phyloP scores from a whole-genome alignment of 164 flowering plant species.

The Kalanchoe fedtschenkoi region DNA sequence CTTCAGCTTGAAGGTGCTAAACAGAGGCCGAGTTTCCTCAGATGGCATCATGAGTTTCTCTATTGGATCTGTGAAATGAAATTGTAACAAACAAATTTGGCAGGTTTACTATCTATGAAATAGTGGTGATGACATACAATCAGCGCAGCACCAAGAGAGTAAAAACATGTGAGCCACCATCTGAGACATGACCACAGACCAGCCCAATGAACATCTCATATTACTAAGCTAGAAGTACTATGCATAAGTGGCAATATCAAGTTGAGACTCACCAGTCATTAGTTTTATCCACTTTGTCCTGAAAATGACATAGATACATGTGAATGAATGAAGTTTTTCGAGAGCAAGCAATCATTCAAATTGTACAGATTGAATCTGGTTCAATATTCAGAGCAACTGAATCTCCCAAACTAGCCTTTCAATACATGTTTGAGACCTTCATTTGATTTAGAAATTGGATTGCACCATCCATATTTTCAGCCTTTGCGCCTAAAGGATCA shows the following conservation, averaged over 20 bases:
- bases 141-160: background rate
- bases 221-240: too few species aligned
- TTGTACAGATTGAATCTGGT: background rate
- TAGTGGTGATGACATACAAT: background rate
- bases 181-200: too few species aligned
- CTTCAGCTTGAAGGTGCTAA: conserved; percentile 29
- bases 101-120: background rate
- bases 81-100: background rate
- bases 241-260: too few species aligned
- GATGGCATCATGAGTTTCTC: conserved; percentile 54
- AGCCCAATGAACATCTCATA: too few species aligned
- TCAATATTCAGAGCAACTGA: conserved; percentile 9
- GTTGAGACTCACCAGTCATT: too few species aligned
- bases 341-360: too few species aligned
- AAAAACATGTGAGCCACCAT: too few species aligned
- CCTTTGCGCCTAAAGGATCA: conserved; percentile 47
- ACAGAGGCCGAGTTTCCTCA: conserved; percentile 44
- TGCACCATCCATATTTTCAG: conserved; percentile 41
- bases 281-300: conserved; percentile 35
- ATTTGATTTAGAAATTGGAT: conserved; percentile 44
- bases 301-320: conserved; percentile 14
- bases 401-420: conserved; percentile 37
- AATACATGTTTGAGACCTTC: conserved; percentile 53
- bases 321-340: too few species aligned
- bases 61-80: conserved; percentile 29